Percentiles rank a stretch among this genome's conserved stretches.
Conservation (phyloP, 768 basidiomycete species). For the Baorangia bicolor region DNA sequence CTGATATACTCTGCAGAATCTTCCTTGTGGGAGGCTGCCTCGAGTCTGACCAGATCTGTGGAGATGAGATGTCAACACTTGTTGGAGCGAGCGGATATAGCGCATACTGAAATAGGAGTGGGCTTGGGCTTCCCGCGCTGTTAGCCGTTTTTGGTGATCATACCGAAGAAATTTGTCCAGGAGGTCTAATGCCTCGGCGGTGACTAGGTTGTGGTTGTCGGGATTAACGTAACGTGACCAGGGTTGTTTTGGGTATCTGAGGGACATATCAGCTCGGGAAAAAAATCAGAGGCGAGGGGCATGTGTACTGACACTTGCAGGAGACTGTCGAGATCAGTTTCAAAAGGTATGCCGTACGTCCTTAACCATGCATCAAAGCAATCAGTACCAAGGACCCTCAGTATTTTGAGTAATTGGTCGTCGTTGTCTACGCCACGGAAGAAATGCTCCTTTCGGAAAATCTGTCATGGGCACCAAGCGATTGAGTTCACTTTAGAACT, state of each 20-base stretch:
- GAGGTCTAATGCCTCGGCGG: constrained; percentile 63
- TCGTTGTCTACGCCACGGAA: constrained; percentile 75
- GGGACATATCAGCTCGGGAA: background rate
- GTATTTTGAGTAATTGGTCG: constrained; percentile 69
- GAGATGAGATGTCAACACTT: constrained; percentile 23
- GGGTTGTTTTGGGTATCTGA: constrained; percentile 59
- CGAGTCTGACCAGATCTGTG: constrained; percentile 48
- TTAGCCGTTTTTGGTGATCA: constrained; percentile 67
- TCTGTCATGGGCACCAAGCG: constrained; percentile 36
- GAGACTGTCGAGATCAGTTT: constrained; percentile 57
- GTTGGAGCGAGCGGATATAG: constrained; percentile 19
- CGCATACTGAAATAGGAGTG: constrained; percentile 63
- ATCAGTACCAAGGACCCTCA: constrained; percentile 68
- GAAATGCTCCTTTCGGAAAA: constrained; percentile 73
- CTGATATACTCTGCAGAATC: constrained; percentile 42
- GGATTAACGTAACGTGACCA: constrained; percentile 61
- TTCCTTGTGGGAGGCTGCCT: constrained; percentile 42
- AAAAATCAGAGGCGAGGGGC: background rate
- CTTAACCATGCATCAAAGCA: constrained; percentile 59
- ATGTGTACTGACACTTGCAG: constrained; percentile 42
- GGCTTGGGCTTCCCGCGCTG: constrained; percentile 63
- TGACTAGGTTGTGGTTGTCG: constrained; percentile 58
- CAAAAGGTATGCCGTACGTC: constrained; percentile 64
- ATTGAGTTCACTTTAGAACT: background rate
- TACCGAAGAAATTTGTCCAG: constrained; percentile 66